Conservation (phyloP, 106 monocot genomes). For the Allium sativum region DNA sequence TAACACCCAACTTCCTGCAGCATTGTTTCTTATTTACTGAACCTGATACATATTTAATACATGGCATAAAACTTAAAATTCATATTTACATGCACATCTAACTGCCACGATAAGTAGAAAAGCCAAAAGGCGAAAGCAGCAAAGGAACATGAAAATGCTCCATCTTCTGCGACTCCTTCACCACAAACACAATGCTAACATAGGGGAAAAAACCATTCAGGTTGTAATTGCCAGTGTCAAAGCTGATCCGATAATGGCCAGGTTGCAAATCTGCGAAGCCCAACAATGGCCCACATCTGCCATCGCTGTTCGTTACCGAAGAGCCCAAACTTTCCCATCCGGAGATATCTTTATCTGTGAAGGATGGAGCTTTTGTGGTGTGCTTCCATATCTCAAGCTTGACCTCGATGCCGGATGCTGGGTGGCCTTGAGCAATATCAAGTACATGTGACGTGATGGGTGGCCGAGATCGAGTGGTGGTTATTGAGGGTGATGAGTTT, state of each 20-base stretch:
- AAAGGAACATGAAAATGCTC: conserved; percentile 95
- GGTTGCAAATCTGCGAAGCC: conserved; percentile 33
- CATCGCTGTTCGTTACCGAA: conserved; percentile 65
- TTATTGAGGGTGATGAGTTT: conserved; percentile 26
- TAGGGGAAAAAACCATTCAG: conserved; percentile 66
- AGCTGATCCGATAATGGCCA: conserved; percentile 63
- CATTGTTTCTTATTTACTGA: too few relatives aligned
- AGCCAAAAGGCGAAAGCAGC: conserved; percentile 73
- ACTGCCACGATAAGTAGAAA: conserved; percentile 76
- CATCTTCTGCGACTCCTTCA: conserved; percentile 54
- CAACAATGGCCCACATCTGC: conserved; percentile 64
- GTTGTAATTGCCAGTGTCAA: conserved; percentile 57
- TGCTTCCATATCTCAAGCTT: conserved; percentile 66
- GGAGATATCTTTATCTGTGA: conserved; percentile 17
- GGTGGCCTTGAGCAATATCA: conserved; percentile 62
- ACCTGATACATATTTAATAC: too few relatives aligned
- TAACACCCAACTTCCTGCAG: too few relatives aligned
- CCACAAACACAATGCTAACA: conserved; percentile 74
- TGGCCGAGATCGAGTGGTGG: conserved; percentile 34
- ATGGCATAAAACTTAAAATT: too few relatives aligned
- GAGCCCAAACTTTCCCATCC: conserved; percentile 43
- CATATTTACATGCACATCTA: conserved; percentile 7
- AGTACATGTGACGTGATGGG: conserved; percentile 93
- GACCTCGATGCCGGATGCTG: conserved; percentile 72
- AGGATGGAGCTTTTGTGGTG: conserved; percentile 18